Percentiles rank a stretch among this genome's conserved stretches.
Evolutionary conservation across 1,284 basidiomycete species (phyloP).

Genomic region (Peniophora sp.): DNA sequence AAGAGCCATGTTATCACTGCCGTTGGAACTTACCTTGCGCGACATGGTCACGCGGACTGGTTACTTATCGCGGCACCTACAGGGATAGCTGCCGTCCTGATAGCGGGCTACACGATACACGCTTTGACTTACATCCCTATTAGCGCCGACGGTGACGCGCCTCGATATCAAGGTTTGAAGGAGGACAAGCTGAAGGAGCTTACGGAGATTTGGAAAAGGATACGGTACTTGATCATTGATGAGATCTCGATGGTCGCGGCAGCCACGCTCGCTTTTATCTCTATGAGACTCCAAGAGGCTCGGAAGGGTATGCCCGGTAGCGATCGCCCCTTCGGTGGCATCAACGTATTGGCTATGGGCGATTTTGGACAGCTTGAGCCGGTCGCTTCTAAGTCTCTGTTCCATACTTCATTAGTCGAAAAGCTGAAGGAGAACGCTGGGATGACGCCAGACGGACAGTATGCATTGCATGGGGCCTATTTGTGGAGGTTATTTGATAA

Average conservation of each 20-base stretch:
- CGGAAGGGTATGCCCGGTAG: neutral
- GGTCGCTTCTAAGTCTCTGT: neutral
- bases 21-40: conserved; percentile 1
- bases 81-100: conserved; percentile 5
- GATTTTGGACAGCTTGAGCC: conserved; percentile 12
- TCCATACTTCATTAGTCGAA: neutral
- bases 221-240: conserved; percentile 1
- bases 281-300: neutral
- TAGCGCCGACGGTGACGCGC: neutral
- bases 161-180: neutral
- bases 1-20: conserved; percentile 12
- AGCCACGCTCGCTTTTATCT: neutral
- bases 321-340: conserved; percentile 8
- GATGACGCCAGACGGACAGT: neutral
- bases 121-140: conserved; percentile 3
- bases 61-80: conserved; percentile 8
- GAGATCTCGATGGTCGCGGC: conserved; percentile 1
- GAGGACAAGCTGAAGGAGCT: neutral
- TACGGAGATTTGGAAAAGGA: neutral
- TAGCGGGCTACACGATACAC: conserved; percentile 10
- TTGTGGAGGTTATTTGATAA: neutral
- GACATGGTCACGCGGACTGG: neutral
- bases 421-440: neutral
- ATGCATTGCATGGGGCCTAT: conserved; percentile 2
- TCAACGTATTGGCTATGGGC: conserved; percentile 10